Percentiles rank a stretch among this genome's conserved stretches.
phyloP scores from a whole-genome alignment of 2,329 filamentous ascomycete genomes.

The Aureobasidium musti region DNA sequence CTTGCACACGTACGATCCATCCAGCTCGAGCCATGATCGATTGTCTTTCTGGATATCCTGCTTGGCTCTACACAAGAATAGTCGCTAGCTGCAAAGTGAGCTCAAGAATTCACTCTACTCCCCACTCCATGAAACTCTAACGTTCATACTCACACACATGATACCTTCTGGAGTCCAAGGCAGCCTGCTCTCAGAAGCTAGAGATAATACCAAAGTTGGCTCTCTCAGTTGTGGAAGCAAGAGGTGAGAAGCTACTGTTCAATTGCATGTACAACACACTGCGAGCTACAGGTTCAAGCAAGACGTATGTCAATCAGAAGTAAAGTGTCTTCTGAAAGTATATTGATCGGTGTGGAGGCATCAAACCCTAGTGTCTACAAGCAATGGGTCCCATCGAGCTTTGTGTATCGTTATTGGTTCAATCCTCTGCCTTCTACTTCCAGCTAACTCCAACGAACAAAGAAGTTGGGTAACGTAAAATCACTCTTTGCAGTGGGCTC shows the following conservation, averaged over 20 bases:
- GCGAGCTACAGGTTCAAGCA: neutral
- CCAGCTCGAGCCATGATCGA: neutral
- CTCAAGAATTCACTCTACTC: constrained; percentile 6
- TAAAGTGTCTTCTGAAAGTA: neutral
- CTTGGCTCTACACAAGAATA: neutral
- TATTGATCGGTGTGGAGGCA: neutral
- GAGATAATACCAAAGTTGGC: neutral
- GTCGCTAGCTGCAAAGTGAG: neutral
- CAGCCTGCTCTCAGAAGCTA: neutral
- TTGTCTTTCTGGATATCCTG: neutral
- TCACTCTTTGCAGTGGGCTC: neutral
- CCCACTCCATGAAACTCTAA: neutral
- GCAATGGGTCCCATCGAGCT: neutral
- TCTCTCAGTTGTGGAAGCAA: neutral
- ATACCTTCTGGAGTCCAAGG: neutral
- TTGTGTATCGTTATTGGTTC: neutral
- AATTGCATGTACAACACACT: neutral
- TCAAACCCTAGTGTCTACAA: neutral
- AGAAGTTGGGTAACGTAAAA: neutral
- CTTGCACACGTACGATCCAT: neutral
- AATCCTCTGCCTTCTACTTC: neutral
- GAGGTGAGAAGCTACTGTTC: neutral
- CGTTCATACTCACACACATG: neutral
- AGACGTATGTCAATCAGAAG: neutral
- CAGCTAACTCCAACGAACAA: neutral